Conservation (phyloP, 2,329 filamentous ascomycete genomes). For the Rhinocladiella mackenziei region DNA sequence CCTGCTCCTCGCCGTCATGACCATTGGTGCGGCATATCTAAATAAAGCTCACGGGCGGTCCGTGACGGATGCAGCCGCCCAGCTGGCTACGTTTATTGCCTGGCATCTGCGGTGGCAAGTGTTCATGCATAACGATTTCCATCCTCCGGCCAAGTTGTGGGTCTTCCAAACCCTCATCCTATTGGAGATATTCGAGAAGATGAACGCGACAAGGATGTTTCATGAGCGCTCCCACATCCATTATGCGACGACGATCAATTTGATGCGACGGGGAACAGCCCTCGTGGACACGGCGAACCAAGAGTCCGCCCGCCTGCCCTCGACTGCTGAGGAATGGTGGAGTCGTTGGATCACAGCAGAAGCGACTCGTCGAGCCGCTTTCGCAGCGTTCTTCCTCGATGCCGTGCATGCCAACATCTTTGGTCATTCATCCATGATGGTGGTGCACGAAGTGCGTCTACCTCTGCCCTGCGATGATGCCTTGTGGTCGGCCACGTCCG, state of each 20-base stretch:
- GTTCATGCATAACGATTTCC: slow-evolving; percentile 84
- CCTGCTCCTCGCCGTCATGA: slow-evolving; percentile 81
- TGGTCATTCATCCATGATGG: slow-evolving; percentile 94
- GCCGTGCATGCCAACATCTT: slow-evolving; percentile 97
- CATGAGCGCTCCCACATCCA: slow-evolving; percentile 96
- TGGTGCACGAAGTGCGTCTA: slow-evolving; percentile 88
- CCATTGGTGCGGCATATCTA: slow-evolving; percentile 81
- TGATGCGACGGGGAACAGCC: slow-evolving; percentile 91
- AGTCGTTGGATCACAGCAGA: slow-evolving; percentile 93
- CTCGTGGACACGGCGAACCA: slow-evolving; percentile 48
- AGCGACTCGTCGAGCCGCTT: slow-evolving; percentile 81
- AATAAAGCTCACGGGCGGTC: slow-evolving; percentile 74
- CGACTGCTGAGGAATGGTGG: slow-evolving; percentile 84
- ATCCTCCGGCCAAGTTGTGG: slow-evolving; percentile 91
- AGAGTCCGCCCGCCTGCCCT: slow-evolving; percentile 59
- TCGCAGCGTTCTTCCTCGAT: slow-evolving; percentile 90
- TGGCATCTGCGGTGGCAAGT: slow-evolving; percentile 92
- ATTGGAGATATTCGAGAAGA: slow-evolving; percentile 93
- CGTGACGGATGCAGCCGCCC: slow-evolving; percentile 68
- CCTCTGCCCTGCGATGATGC: slow-evolving; percentile 89
- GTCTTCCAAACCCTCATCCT: slow-evolving; percentile 87
- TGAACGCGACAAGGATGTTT: slow-evolving; percentile 86
- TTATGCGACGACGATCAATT: slow-evolving; percentile 87
- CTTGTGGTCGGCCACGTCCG: slow-evolving; percentile 84
- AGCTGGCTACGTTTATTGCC: slow-evolving; percentile 82